Evolutionary conservation across 2,329 filamentous ascomycete species (phyloP), one percentile per base, ranked within the genome.

Genomic region (Sporothrix curviconia): DNA sequence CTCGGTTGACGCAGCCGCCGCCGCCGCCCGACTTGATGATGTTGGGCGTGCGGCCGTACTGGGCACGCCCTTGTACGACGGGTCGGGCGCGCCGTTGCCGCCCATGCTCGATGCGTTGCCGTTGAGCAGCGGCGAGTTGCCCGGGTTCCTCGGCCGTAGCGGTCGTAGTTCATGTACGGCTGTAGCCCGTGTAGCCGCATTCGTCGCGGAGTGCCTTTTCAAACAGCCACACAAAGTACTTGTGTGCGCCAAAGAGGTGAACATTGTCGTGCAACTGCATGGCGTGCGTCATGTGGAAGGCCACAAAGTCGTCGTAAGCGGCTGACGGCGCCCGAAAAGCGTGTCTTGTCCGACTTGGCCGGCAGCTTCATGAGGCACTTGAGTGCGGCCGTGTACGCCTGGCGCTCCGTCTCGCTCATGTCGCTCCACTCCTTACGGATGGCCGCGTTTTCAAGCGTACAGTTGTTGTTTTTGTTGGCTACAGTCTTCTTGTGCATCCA

Each of bases 71-170:
- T 59, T 64, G 61, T 66, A 68, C 3, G 34, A 40, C 17, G 63
- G 60, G 8, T 67, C 63, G 0, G 62, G 61, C n/a, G 40, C 60
- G 7, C 79, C 78, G 55, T 79, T 75, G 8, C 78, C 76, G 22
- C 74, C 75, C 71, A 80, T 66, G 59, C 73, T 76, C 36, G 75
- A 77, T 5, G 71, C 71, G 53, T 77, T 78, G 56, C 81, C 81
- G 60, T 81, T 79, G 61, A 84, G 77, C 49, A 82, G 64, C 17
- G 78, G 76, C 0, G 79, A 81, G 63, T 77, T 73, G 56, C 68
- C 60, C 0, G 75, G 73, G 55, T n/a, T 82, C 76, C 1, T 71
- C 60, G 0, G 77, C n/a, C 69, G 65, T 76, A 78, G 60, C 74
- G 76, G 17, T 75, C 74, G 72, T 79, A 81, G 64, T 80, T 79